A percentile compares a stretch with the other conserved stretches of the same genome.
Evolutionary conservation across 306 rosid species (phyloP).

Genomic region (Glycyrrhiza uralensis): DNA sequence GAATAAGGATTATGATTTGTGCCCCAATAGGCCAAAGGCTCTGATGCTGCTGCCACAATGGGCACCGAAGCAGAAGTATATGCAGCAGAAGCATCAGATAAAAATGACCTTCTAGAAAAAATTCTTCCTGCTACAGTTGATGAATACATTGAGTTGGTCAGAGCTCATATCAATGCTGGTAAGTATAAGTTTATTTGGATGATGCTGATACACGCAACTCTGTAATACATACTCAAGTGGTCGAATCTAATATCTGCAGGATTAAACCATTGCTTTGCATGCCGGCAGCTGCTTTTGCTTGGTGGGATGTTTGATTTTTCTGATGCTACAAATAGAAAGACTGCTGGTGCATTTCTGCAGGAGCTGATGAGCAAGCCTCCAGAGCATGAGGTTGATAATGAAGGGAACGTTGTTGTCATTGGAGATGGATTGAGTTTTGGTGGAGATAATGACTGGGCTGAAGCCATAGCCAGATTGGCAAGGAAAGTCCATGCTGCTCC

Average conservation of each 20-base stretch:
- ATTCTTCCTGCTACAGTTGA: conserved; percentile 76
- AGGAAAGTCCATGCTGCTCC: conserved; percentile 73
- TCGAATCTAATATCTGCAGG: conserved; percentile 46
- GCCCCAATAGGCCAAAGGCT: conserved; percentile 69
- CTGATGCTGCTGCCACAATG: conserved; percentile 90
- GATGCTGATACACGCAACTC: neutral
- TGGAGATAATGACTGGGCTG: conserved; percentile 93
- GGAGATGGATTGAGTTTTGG: conserved; percentile 96
- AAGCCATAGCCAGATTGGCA: conserved; percentile 67
- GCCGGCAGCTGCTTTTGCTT: conserved; percentile 86
- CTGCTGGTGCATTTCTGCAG: conserved; percentile 70
- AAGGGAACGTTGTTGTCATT: conserved; percentile 70
- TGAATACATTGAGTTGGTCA: conserved; percentile 75
- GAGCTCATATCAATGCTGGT: conserved; percentile 84
- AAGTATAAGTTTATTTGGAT: conserved; percentile 25
- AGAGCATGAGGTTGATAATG: conserved; percentile 76
- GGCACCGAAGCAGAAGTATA: conserved; percentile 95
- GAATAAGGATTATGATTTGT: conserved; percentile 16
- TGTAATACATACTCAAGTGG: conserved; percentile 9
- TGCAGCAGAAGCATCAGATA: conserved; percentile 92
- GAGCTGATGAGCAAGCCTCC: conserved; percentile 81
- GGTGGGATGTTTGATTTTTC: conserved; percentile 91
- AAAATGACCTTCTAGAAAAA: conserved; percentile 81
- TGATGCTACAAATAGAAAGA: conserved; percentile 74
- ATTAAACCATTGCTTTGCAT: conserved; percentile 65